Evolutionary conservation across 257 asterid species (phyloP).

Genomic region (Penstemon eatonii): DNA sequence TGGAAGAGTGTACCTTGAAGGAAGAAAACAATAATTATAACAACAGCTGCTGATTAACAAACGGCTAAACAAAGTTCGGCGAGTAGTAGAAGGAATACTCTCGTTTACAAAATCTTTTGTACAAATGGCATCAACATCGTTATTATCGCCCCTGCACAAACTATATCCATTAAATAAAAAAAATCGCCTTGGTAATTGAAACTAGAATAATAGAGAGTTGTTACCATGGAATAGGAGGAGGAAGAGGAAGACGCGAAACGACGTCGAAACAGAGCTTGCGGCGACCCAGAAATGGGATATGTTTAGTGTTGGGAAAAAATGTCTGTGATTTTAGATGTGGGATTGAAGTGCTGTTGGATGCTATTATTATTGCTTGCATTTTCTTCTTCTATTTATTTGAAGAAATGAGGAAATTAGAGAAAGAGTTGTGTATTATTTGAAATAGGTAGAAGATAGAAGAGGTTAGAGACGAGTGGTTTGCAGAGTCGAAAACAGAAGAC

Average conservation of each 20-base stretch:
- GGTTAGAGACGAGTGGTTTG: constrained; percentile 13
- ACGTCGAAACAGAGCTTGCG: constrained; percentile 78
- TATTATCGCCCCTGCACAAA: constrained; percentile 37
- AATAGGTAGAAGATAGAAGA: neutral
- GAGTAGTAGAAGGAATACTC: constrained; percentile 38
- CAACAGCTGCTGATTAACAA: constrained; percentile 48
- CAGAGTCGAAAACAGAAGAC: neutral
- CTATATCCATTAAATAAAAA: neutral
- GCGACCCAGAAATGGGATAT: constrained; percentile 53
- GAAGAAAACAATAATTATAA: constrained; percentile 41
- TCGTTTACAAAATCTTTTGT: constrained; percentile 35
- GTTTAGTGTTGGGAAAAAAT: constrained; percentile 27
- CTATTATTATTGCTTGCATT: constrained; percentile 37
- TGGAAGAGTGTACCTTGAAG: constrained; percentile 71
- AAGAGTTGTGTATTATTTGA: neutral
- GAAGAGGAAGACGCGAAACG: constrained; percentile 41
- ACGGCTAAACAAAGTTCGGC: constrained; percentile 64
- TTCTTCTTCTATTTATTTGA: neutral
- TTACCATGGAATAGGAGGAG: constrained; percentile 42
- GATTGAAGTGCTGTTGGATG: constrained; percentile 31
- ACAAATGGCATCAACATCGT: constrained; percentile 19
- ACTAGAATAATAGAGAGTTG: neutral
- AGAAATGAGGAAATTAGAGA: neutral
- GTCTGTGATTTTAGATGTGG: constrained; percentile 35
- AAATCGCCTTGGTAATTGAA: neutral